These are phyloP conservation scores for Astrothelium macrocarpum DNA, from an alignment of 495 filamentous ascomycete genomes.

Conservation along the genomic window DNA sequence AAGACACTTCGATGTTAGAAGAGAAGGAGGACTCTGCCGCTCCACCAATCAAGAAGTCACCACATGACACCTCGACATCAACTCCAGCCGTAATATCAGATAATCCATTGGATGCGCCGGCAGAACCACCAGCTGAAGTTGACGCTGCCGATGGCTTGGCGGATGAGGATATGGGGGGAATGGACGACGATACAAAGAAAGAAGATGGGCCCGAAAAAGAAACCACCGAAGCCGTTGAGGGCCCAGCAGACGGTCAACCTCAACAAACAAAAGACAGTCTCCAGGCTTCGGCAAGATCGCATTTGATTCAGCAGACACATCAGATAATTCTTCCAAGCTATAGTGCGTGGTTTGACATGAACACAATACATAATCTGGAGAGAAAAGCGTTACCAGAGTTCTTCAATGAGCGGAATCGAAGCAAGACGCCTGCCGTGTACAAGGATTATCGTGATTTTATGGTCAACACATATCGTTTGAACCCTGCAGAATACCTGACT, in stretches of 20 bases:
- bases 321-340: conserved; percentile 93
- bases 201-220: conserved; percentile 45
- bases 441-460: conserved; percentile 99
- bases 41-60: conserved; percentile 22
- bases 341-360: conserved; percentile 98
- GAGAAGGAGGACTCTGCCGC: conserved; percentile 44
- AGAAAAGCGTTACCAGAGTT: conserved; percentile 89
- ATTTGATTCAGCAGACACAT: conserved; percentile 85
- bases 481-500: conserved; percentile 91
- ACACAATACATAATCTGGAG: conserved; percentile 76
- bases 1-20: conserved; percentile 20
- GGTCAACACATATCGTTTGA: conserved; percentile 96
- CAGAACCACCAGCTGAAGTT: conserved; percentile 60
- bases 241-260: conserved; percentile 15
- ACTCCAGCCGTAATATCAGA: conserved; percentile 48
- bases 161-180: conserved; percentile 82
- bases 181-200: conserved; percentile 48
- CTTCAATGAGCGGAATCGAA: conserved; percentile 94
- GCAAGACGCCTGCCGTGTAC: conserved; percentile 95
- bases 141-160: conserved; percentile 50
- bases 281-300: conserved; percentile 60
- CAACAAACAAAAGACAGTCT: conserved; percentile 20
- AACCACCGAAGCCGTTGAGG: conserved; percentile 18
- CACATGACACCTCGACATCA: conserved; percentile 46
- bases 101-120: conserved; percentile 77